These are phyloP conservation scores for Nicotiana tabacum DNA, from an alignment of 257 asterid species.

Conservation along the genomic window DNA sequence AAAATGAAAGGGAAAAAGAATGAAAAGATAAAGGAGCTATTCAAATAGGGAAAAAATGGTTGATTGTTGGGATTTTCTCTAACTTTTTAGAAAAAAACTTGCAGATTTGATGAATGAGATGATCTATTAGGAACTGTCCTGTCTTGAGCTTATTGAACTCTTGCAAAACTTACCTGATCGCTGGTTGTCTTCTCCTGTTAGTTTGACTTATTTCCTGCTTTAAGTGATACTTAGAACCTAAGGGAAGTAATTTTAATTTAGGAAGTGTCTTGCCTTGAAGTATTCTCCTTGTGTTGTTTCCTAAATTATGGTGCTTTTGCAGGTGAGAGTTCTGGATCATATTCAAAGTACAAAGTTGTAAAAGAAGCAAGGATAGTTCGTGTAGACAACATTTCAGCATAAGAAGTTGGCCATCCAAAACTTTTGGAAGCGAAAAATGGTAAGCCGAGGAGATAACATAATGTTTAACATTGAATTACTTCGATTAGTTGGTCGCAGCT, in stretches of 20 bases:
- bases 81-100: no score
- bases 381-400: background rate
- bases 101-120: background rate
- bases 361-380: background rate
- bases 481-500: background rate
- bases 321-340: background rate
- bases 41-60: background rate
- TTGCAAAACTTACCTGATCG: background rate
- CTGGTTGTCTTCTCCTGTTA: background rate
- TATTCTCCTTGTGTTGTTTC: background rate
- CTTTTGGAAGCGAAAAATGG: background rate
- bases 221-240: background rate
- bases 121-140: background rate
- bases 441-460: background rate
- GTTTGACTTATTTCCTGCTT: background rate
- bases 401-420: background rate
- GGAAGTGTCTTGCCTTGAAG: background rate
- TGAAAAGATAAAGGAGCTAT: background rate
- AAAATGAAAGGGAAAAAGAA: background rate
- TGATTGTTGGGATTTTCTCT: background rate
- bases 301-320: slow-evolving; percentile 3
- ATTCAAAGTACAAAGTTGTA: background rate
- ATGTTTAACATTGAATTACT: background rate
- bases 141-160: background rate
- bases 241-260: background rate